Percentiles rank a stretch among this genome's conserved stretches.
These are phyloP conservation scores for Hypoxylon rubiginosum DNA, from an alignment of 2,329 filamentous ascomycete genomes.

Conservation along the genomic window DNA sequence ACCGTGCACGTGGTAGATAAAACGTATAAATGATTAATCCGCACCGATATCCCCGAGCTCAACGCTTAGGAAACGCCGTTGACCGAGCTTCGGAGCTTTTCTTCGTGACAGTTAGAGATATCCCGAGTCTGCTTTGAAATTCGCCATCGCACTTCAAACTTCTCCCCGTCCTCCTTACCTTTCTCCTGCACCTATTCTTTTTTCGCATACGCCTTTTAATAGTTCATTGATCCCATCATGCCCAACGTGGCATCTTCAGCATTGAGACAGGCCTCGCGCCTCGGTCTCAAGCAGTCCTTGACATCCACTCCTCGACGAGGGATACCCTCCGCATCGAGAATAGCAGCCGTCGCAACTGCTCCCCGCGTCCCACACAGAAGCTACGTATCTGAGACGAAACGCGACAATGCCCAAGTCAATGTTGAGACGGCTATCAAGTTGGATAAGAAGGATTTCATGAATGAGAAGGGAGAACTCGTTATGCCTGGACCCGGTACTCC, in stretches of 20 bases:
- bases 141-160: constrained; percentile 32
- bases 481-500: constrained; percentile 70
- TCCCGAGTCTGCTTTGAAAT: constrained; percentile 26
- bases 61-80: constrained; percentile 19
- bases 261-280: constrained; percentile 80
- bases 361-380: constrained; percentile 60
- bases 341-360: constrained; percentile 47
- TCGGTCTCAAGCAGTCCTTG: constrained; percentile 60
- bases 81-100: constrained; percentile 41
- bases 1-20: not conserved
- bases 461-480: constrained; percentile 58
- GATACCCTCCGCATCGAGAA: constrained; percentile 52
- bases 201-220: constrained; percentile 36
- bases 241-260: constrained; percentile 75
- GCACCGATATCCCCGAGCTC: constrained; percentile 42
- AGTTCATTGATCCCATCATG: constrained; percentile 60
- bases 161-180: constrained; percentile 37
- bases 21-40: constrained; percentile 35
- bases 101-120: constrained; percentile 29
- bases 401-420: constrained; percentile 83
- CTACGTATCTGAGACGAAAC: constrained; percentile 89
- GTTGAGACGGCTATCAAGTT: constrained; percentile 87
- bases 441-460: constrained; percentile 85
- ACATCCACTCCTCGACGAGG: constrained; percentile 54
- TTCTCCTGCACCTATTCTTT: constrained; percentile 38